A percentile compares a stretch with the other conserved stretches of the same genome.
Evolutionary conservation across 2,329 filamentous ascomycete genomes (phyloP).

Genomic region (Colletotrichum brevisporum): DNA sequence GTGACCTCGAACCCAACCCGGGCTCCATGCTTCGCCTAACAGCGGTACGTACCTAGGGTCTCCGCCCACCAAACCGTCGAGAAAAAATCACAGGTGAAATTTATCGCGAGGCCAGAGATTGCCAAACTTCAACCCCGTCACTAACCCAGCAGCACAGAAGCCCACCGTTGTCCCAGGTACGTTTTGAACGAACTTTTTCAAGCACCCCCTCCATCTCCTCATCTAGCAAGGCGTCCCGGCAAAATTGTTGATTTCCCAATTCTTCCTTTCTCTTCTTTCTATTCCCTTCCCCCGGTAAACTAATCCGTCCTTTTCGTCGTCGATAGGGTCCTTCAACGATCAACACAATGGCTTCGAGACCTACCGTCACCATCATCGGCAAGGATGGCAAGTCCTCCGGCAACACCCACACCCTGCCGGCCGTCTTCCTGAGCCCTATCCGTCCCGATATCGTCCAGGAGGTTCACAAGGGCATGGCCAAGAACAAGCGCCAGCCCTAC

Average conservation of each 20-base stretch:
- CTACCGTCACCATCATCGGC: slow-evolving; percentile 97
- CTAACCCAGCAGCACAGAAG: slow-evolving; percentile 43
- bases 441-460: slow-evolving; percentile 99
- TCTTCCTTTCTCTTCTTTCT: slow-evolving; percentile 1
- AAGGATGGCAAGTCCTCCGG: slow-evolving; percentile 94
- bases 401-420: slow-evolving; percentile 91
- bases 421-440: slow-evolving; percentile 98
- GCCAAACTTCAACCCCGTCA: slow-evolving; percentile 51
- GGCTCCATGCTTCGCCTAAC: slow-evolving; percentile 44
- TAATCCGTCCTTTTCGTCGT: slow-evolving; percentile 29
- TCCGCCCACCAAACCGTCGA: slow-evolving; percentile 54
- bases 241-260: background rate
- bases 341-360: slow-evolving; percentile 90
- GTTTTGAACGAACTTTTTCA: slow-evolving; percentile 32
- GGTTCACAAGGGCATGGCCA: slow-evolving; percentile 99
- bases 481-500: slow-evolving; percentile 99
- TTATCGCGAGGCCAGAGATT: slow-evolving; percentile 50
- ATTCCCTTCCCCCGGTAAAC: slow-evolving; percentile 28
- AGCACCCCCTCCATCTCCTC: slow-evolving; percentile 14
- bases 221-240: slow-evolving; percentile 32
- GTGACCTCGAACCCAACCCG: slow-evolving; percentile 26
- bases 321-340: slow-evolving; percentile 43
- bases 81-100: slow-evolving; percentile 55
- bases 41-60: slow-evolving; percentile 53
- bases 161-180: slow-evolving; percentile 58